Evolutionary conservation across 2,329 filamentous ascomycete species (phyloP).

Genomic region (Diaporthe vexans): DNA sequence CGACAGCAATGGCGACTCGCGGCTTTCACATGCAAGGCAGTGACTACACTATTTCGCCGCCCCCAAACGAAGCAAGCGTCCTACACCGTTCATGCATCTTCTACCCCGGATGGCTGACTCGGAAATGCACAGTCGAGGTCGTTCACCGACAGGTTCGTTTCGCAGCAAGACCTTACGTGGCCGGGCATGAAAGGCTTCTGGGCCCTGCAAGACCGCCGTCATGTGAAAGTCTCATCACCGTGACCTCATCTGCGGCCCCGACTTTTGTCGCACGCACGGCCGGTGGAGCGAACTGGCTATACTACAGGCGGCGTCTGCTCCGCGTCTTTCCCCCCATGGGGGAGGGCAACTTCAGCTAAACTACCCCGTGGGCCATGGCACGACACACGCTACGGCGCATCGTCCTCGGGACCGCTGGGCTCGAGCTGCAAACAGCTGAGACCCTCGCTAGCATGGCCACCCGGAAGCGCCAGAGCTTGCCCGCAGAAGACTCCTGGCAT

Average conservation of each 20-base stretch:
- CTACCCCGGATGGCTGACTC: conserved; percentile 25
- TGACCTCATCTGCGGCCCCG: conserved; percentile 20
- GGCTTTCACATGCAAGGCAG: conserved; percentile 16
- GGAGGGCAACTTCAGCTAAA: conserved; percentile 1
- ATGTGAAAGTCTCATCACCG: conserved; percentile 25
- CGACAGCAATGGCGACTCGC: neutral
- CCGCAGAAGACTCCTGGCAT: neutral
- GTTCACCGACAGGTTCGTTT: conserved; percentile 23
- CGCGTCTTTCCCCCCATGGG: conserved; percentile 22
- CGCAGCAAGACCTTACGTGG: conserved; percentile 21
- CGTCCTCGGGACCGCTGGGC: neutral
- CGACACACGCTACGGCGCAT: conserved; percentile 1
- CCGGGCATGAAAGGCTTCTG: conserved; percentile 29
- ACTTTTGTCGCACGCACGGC: conserved; percentile 9
- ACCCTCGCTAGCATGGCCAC: neutral
- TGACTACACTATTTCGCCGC: neutral
- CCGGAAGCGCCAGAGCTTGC: neutral
- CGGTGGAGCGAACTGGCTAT: conserved; percentile 10
- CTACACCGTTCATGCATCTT: conserved; percentile 23
- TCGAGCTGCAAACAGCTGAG: neutral
- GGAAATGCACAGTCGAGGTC: conserved; percentile 10
- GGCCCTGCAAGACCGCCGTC: neutral
- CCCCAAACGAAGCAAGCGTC: conserved; percentile 5
- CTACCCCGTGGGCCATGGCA: conserved; percentile 4
- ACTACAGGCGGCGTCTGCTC: conserved; percentile 14